These are phyloP conservation scores for Stachybotrys chlorohalonatus DNA, from an alignment of 2,329 filamentous ascomycete genomes.

Conservation along the genomic window DNA sequence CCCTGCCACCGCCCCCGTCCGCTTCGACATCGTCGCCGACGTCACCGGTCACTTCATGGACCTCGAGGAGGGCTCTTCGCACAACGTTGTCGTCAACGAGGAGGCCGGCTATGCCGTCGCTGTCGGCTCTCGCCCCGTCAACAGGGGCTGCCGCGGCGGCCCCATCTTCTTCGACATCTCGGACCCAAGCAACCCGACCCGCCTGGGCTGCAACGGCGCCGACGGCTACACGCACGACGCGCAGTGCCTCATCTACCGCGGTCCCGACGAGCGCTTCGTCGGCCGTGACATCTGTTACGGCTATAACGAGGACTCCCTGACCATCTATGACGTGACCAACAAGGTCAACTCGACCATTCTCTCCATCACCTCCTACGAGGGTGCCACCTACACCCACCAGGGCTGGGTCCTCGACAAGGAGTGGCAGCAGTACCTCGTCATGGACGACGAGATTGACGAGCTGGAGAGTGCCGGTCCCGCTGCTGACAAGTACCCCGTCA, in stretches of 20 bases:
- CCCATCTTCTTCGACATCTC: conserved; percentile 50
- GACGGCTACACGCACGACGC: conserved; percentile 1
- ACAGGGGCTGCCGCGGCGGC: conserved; percentile 33
- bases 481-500: conserved; percentile 13
- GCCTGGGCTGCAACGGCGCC: conserved; percentile 33
- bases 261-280: not conserved
- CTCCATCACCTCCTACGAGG: conserved; percentile 42
- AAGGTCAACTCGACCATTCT: conserved; percentile 34
- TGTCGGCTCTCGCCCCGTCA: conserved; percentile 30
- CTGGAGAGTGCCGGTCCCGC: conserved; percentile 18
- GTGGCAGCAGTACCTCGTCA: conserved; percentile 28
- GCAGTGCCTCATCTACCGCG: conserved; percentile 1
- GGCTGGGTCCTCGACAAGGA: conserved; percentile 39
- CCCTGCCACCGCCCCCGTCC: conserved; percentile 23
- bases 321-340: conserved; percentile 29
- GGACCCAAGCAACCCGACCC: conserved; percentile 42
- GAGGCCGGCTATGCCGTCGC: conserved; percentile 38
- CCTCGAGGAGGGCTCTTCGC: conserved; percentile 29
- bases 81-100: conserved; percentile 43
- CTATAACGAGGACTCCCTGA: conserved; percentile 1
- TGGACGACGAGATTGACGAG: conserved; percentile 46
- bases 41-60: conserved; percentile 25
- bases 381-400: conserved; percentile 46
- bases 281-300: conserved; percentile 1
- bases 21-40: conserved; percentile 21